Conservation (phyloP, 305 asterid genomes). For the Fraxinus floribunda region DNA sequence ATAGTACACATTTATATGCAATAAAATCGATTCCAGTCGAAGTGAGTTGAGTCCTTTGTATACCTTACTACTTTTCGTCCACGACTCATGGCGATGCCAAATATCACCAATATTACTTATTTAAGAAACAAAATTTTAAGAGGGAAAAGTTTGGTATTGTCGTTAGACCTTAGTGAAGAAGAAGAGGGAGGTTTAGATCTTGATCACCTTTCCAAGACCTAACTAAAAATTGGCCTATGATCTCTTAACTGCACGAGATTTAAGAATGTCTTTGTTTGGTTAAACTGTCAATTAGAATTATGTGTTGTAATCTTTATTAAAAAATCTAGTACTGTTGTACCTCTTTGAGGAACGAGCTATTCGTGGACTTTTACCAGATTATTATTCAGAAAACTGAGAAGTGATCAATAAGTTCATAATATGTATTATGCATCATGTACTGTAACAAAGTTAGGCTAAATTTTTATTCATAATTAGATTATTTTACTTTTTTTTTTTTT, state of each 20-base stretch:
- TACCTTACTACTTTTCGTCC: background rate
- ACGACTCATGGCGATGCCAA: background rate
- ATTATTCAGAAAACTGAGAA: too few species aligned
- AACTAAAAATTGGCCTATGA: conserved; percentile 37
- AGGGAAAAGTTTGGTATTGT: conserved; percentile 44
- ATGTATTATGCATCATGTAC: too few species aligned
- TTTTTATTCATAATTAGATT: background rate
- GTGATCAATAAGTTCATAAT: too few species aligned
- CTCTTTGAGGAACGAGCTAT: background rate
- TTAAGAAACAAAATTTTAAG: background rate
- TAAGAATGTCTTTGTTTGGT: background rate
- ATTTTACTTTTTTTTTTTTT: too few species aligned
- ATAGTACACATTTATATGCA: background rate
- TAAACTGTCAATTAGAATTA: background rate
- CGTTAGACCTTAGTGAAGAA: conserved; percentile 36
- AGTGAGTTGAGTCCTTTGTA: background rate
- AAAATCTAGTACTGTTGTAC: background rate
- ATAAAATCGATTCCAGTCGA: background rate
- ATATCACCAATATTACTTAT: background rate
- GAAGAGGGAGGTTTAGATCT: conserved; percentile 37
- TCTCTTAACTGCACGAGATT: conserved; percentile 25
- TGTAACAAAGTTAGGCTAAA: background rate
- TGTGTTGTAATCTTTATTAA: background rate
- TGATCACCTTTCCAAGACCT: conserved; percentile 49
- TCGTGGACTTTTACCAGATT: too few species aligned